Base-by-base conservation (phyloP, 192 early-diverging fungal species). In the Podila epicladia region DNA sequence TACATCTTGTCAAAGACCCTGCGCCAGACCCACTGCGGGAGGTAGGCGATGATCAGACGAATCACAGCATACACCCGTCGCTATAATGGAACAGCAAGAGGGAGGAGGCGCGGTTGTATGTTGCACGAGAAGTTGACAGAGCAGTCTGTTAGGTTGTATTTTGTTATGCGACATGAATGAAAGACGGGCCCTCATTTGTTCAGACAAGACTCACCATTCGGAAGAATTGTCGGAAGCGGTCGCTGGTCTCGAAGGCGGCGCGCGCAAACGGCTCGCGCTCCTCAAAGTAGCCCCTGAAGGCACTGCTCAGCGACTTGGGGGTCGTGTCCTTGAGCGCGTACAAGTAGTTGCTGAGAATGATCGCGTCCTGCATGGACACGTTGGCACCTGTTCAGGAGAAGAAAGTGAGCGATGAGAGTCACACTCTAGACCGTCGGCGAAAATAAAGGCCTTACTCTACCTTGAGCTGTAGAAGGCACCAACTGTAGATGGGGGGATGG, bases 1-100 rank as follows among this genome's bases (percentile, higher is more conserved):
- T 74, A 74, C 5, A 67, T 32, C 31, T 41, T 66, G 31, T 73
- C 64, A 37, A 67, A 51, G 22, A 28, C 49, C 8, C 64, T 55
- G 37, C 45, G 58, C 59, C 65, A 67, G 8, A 64, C 24, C 32
- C 20, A 63, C n/a, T 74, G 73, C 35, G 73, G 65, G 33, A 48
- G 55, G 19, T 62, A 55, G 49, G 49, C 67, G 26, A 68, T 9
- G 5, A 68, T 4, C 11, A 41, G 7, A 13, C 63, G 35, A 5
- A 49, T 29, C 8, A 64, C 22, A 8, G n/a, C 3, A 5, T 41
- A 15, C 26, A 64, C 5, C 11, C 26, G 24, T 4, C 20, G 61
- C 61, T 22, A 6, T 5, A 24, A 55, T 9, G 19, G 22, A 61
- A 19, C 4, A 60, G 49, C 49, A 62, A 58, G n/a, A 64, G 8